Percentiles rank a stretch among this genome's conserved stretches.
Conservation (phyloP, 768 basidiomycete genomes). For the Leccinum disarticulatum region DNA sequence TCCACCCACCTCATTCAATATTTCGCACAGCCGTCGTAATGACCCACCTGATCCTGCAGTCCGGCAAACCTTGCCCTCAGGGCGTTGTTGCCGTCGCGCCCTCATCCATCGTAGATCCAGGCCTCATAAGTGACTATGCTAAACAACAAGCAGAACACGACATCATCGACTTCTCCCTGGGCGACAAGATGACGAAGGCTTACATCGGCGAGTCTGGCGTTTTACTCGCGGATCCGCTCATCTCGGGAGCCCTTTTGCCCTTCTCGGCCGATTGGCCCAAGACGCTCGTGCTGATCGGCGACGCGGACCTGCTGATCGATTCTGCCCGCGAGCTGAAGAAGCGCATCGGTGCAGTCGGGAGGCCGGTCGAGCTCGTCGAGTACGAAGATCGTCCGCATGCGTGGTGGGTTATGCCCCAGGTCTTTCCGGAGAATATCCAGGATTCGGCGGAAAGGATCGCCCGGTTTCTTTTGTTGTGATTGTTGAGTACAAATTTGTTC, state of each 20-base stretch:
- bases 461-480: neutral
- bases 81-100: conserved; percentile 63
- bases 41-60: conserved; percentile 46
- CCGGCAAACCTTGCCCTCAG: conserved; percentile 45
- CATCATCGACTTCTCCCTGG: neutral
- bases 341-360: neutral
- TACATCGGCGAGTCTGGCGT: conserved; percentile 13
- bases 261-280: no score
- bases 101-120: neutral
- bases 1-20: neutral
- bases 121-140: conserved; percentile 1
- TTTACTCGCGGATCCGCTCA: no score
- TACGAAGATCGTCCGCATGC: conserved; percentile 24
- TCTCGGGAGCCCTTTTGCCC: no score
- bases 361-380: conserved; percentile 23
- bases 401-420: conserved; percentile 19
- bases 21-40: conserved; percentile 19
- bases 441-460: conserved; percentile 15
- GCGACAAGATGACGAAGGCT: neutral
- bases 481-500: no score
- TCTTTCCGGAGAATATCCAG: conserved; percentile 16
- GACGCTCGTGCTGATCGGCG: no score
- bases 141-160: conserved; percentile 4
- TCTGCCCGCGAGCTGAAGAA: conserved; percentile 12
- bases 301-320: conserved; percentile 16